These are phyloP conservation scores for Amylocystis lapponica DNA, from an alignment of 768 basidiomycete species.

Conservation along the genomic window DNA sequence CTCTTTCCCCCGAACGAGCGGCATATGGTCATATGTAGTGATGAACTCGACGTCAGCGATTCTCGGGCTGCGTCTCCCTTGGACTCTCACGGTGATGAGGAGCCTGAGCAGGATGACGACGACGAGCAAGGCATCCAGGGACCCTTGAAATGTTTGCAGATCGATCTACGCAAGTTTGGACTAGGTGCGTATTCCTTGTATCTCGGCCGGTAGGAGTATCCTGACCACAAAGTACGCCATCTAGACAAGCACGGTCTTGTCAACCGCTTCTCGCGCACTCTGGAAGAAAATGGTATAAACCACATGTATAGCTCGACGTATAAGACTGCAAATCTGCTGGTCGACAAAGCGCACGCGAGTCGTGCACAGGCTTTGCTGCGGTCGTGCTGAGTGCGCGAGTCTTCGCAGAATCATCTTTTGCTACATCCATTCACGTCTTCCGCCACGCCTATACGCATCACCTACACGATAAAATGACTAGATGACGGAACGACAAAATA, in stretches of 20 bases:
- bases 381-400: constrained; percentile 43
- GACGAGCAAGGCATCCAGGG: constrained; percentile 12
- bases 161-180: constrained; percentile 68
- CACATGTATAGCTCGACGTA: constrained; percentile 85
- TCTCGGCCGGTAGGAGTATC: background rate
- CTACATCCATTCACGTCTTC: too few species aligned
- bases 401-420: too few species aligned
- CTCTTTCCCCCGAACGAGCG: constrained; percentile 68
- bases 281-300: constrained; percentile 70
- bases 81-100: constrained; percentile 25
- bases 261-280: constrained; percentile 66
- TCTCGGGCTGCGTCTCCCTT: constrained; percentile 20
- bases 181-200: constrained; percentile 40
- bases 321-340: constrained; percentile 75
- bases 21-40: constrained; percentile 69
- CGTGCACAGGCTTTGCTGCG: constrained; percentile 55
- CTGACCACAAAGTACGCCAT: background rate
- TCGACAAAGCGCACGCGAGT: constrained; percentile 52
- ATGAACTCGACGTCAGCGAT: constrained; percentile 59
- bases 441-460: too few species aligned
- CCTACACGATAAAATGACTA: too few species aligned
- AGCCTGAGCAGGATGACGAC: constrained; percentile 30
- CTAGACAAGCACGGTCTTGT: constrained; percentile 76
- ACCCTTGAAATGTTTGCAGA: constrained; percentile 60
- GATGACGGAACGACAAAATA: too few species aligned